Evolutionary conservation across 345 rosid species (phyloP).

Genomic region (Pugionium cornutum): DNA sequence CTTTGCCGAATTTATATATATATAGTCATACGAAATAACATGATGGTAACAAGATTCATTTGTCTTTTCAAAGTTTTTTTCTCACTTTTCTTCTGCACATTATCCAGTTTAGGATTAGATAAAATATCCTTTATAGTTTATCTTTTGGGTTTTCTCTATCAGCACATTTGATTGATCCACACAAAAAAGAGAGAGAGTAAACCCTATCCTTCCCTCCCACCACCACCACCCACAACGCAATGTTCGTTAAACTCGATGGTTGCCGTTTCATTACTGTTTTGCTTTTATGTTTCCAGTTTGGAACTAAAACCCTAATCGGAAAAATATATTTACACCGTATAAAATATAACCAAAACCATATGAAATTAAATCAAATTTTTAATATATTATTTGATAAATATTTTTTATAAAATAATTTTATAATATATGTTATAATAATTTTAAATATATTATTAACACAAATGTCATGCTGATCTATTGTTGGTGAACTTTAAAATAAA

Average conservation of each 20-base stretch:
- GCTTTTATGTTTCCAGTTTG: constrained; percentile 4
- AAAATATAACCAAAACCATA: too few relatives aligned
- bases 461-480: too few relatives aligned
- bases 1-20: too few relatives aligned
- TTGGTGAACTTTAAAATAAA: too few relatives aligned
- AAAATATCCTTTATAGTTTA: constrained; percentile 15
- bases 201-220: too few relatives aligned
- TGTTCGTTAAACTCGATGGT: neutral
- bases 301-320: neutral
- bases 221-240: too few relatives aligned
- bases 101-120: constrained; percentile 32
- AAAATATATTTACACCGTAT: neutral
- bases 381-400: too few relatives aligned
- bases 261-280: constrained; percentile 12
- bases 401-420: too few relatives aligned
- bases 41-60: constrained; percentile 33
- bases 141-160: constrained; percentile 26
- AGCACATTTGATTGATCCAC: constrained; percentile 17
- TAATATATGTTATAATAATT: too few relatives aligned
- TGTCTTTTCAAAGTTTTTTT: neutral
- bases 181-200: too few relatives aligned
- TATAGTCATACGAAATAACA: neutral
- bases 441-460: too few relatives aligned
- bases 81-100: neutral
- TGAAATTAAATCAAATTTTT: too few relatives aligned